These are phyloP conservation scores for Populus alba DNA, from an alignment of 345 rosid genomes.

Conservation along the genomic window DNA sequence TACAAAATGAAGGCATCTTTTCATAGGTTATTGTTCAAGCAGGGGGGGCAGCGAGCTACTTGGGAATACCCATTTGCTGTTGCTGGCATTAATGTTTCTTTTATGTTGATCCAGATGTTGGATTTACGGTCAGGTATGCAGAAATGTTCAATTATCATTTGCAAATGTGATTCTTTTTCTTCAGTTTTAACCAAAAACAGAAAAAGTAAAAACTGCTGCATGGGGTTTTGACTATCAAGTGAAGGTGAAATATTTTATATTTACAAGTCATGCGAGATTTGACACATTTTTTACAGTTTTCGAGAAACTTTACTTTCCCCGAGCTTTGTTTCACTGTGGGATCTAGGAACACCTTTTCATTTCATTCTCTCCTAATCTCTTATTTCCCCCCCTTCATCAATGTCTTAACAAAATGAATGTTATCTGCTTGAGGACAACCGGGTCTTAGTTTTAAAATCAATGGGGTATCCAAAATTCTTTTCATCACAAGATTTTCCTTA, in stretches of 20 bases:
- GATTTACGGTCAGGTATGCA: constrained; percentile 65
- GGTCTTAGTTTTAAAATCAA: background rate
- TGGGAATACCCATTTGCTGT: constrained; percentile 99
- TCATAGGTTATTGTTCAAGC: constrained; percentile 85
- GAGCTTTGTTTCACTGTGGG: background rate
- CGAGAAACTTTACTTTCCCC: background rate
- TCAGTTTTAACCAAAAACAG: background rate
- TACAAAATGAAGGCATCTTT: constrained; percentile 84
- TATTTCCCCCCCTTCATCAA: background rate
- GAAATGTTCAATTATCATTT: constrained; percentile 1
- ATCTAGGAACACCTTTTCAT: background rate
- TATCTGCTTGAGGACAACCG: background rate
- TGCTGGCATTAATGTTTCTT: constrained; percentile 93
- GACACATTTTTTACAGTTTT: background rate
- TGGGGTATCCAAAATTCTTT: background rate
- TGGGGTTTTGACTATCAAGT: background rate
- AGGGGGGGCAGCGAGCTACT: constrained; percentile 73
- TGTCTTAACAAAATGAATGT: background rate
- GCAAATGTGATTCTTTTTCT: background rate
- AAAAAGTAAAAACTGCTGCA: background rate
- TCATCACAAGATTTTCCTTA: background rate
- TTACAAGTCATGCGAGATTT: background rate
- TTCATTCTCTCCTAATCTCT: background rate
- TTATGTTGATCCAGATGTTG: constrained; percentile 93
- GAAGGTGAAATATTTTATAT: background rate